These are phyloP conservation scores for Cucurbita ficifolia DNA, from an alignment of 306 rosid genomes.

Conservation along the genomic window DNA sequence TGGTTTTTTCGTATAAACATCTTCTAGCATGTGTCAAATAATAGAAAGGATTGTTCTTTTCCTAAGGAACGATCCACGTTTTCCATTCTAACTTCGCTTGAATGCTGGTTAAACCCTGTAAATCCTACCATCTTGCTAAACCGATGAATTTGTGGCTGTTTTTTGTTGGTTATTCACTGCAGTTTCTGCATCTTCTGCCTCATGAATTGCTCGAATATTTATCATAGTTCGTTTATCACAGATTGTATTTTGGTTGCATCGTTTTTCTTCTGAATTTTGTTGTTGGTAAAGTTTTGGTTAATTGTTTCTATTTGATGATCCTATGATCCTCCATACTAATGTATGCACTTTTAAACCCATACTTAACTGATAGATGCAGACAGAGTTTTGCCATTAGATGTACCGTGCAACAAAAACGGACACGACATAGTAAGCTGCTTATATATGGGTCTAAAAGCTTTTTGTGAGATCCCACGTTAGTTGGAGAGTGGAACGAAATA, in stretches of 20 bases:
- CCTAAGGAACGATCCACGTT: slow-evolving; percentile 1
- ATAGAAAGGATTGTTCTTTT: slow-evolving; percentile 7
- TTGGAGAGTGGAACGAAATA: no score
- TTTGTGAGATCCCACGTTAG: no score
- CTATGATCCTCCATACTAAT: neutral
- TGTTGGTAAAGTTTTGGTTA: neutral
- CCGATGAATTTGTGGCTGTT: neutral
- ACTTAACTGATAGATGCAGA: neutral
- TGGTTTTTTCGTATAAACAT: slow-evolving; percentile 86
- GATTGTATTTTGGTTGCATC: neutral
- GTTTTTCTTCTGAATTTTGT: neutral
- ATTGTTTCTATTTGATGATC: neutral
- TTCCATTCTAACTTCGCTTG: neutral
- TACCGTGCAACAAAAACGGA: neutral
- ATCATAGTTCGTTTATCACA: neutral
- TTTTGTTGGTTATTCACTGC: neutral
- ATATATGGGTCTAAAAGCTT: neutral
- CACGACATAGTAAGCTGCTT: neutral
- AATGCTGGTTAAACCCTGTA: neutral
- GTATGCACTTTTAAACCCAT: no score
- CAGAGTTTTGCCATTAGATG: neutral
- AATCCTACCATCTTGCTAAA: neutral
- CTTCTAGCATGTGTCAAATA: slow-evolving; percentile 30
- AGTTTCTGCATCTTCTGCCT: neutral
- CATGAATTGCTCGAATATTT: neutral